These are phyloP conservation scores for Fusarium pseudocircinatum DNA, from an alignment of 2,329 filamentous ascomycete genomes.

Conservation along the genomic window DNA sequence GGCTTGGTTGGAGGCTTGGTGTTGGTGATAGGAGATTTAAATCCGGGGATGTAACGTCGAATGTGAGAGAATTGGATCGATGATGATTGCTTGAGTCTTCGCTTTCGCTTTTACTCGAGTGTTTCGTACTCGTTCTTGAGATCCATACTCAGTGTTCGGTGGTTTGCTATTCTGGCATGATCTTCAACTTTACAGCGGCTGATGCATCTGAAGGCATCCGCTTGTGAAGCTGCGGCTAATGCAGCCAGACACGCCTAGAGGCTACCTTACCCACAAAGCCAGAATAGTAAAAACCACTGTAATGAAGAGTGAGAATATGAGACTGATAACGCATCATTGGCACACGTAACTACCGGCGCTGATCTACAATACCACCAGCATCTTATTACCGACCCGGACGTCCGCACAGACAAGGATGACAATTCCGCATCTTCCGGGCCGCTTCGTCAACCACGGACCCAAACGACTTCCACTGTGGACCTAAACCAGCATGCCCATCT, in stretches of 20 bases:
- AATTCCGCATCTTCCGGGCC: background rate
- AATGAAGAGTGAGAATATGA: background rate
- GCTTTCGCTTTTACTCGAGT: background rate
- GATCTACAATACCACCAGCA: background rate
- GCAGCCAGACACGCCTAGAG: too few species aligned
- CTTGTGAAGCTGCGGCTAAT: too few species aligned
- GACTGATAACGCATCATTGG: background rate
- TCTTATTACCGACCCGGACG: background rate
- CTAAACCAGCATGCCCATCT: fast-evolving
- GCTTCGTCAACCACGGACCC: too few species aligned
- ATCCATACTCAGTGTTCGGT: too few species aligned
- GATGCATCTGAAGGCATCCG: background rate
- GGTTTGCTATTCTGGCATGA: background rate
- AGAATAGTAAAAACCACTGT: too few species aligned
- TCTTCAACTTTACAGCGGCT: background rate
- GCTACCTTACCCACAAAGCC: background rate
- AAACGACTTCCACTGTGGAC: background rate
- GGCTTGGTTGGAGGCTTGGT: background rate
- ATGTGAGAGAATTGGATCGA: background rate
- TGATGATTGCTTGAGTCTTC: background rate
- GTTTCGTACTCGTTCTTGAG: background rate
- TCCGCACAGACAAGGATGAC: background rate
- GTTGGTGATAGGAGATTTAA: background rate
- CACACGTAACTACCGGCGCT: background rate
- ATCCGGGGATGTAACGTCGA: background rate